Base-by-base conservation (phyloP, 441 rosid species). In the Jatropha podagrica region DNA sequence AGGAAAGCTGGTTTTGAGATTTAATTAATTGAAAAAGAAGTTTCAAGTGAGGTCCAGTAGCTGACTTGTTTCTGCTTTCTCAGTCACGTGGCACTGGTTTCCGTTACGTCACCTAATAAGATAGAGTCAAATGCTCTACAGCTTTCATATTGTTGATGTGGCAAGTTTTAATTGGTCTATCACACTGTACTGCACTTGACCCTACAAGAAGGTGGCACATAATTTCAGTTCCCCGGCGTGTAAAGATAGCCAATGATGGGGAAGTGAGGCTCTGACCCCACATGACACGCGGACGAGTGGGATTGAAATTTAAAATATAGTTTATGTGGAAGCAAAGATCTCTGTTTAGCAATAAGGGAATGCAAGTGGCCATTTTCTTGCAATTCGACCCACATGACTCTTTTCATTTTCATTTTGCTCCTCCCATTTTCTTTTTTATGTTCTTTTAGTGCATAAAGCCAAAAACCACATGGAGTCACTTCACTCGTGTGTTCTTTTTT, bases 41-140 rank as follows among this genome's bases (percentile, higher is more conserved):
- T 51, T 10, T 13, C 13, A 27, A 37, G 71, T 59, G 38, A 46
- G 4, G 70, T 46, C 40, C 38, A 58, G 40, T 14, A 55, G 41
- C 64, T n/a, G 74, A 49, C 40, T 51, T 20, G 14, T 32, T 59
- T 73, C 68, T 78, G 76, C 66, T 65, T 17, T 68, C 46, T 48
- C 20, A 14, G 67, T 70, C 75, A 79, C 71, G 65, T 65, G 77
- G 20, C 44, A 3, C 20, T 51, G 12, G 7, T 10, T 65, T 26
- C 4, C 55, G 48, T 7, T 2, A 6, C 56, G 72, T 55, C 72
- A 74, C 65, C 32, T 6, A 32, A 8, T 32, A 4, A 27, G 27
- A 38, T 8, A 48, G 71, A 42, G 54, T 27, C 27, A 11, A 48
- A 66, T 66, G 65, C 38, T 17, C 42, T 65, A 58, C 77, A 74